Evolutionary conservation across 2,329 filamentous ascomycete species (phyloP), one percentile per base, ranked within the genome.

Genomic region (Nemania serpens): DNA sequence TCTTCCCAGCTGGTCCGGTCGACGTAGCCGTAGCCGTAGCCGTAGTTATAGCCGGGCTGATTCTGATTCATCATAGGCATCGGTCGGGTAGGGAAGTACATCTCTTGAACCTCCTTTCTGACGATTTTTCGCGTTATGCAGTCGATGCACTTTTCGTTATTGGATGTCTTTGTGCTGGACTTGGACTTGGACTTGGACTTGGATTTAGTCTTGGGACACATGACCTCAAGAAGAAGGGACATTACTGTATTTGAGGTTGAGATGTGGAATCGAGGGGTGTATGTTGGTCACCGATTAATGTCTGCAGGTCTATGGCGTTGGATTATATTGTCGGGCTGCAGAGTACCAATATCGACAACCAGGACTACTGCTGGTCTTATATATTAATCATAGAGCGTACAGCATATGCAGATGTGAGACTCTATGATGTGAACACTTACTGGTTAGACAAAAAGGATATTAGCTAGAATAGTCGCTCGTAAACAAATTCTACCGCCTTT

Each of bases 1-100:
- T 66, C 64, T 22, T 61, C 64, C 54, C 58, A 63, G 39, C 60
- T 34, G 22, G 59, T 15, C 51, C 45, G 57, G 39, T 59, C 58
- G 17, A 12, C 49, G 13, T 56, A 63, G 13, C 29, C n/a, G 33
- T 50, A 63, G 13, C 29, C n/a, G 33, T 50, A 51, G 37, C 34
- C 48, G 52, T 53, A 45, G 17, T 37, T 39, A 18, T 48, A 49
- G 5, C 43, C 48, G 17, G 20, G 25, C 43, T 57, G 62, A 9
- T 37, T 25, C n/a, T 46, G 49, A 25, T 41, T 45, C 48, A 53
- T 52, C 29, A 52, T 55, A 3, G 39, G 47, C 18, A 43, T 43
- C 1, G 37, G 36, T 17, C 55, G 39, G 4, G 43, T 10, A 1
- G 58, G 3, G 20, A 29, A 17, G 29, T 58, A 46, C 36, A 52